phyloP scores from a whole-genome alignment of 768 basidiomycete genomes.

The Daedaleopsis nitida region DNA sequence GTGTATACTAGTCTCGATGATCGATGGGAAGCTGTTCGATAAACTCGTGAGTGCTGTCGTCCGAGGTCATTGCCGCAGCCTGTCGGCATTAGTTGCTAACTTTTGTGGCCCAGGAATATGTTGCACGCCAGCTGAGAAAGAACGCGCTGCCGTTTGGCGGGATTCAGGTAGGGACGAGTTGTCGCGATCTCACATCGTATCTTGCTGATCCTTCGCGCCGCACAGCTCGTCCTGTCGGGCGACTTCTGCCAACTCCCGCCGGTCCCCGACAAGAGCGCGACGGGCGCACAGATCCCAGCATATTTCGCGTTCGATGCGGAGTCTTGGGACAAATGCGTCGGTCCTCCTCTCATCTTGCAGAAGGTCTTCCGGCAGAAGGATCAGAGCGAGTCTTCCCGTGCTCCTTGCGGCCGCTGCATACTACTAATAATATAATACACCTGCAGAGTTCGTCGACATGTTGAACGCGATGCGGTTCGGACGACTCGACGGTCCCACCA shows the following conservation, averaged over 20 bases:
- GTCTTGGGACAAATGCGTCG: constrained; percentile 71
- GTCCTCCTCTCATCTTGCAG: constrained; percentile 53
- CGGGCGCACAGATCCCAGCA: constrained; percentile 48
- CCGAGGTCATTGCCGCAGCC: constrained; percentile 18
- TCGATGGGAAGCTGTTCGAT: constrained; percentile 79
- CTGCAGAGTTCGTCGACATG: constrained; percentile 70
- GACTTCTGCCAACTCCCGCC: constrained; percentile 94
- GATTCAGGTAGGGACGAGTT: constrained; percentile 61
- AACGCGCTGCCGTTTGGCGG: constrained; percentile 74
- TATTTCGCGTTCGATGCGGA: constrained; percentile 82
- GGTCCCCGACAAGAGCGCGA: constrained; percentile 50
- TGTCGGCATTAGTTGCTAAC: too few relatives aligned
- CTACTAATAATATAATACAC: neutral
- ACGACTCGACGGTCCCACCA: constrained; percentile 45
- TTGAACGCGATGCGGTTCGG: constrained; percentile 89
- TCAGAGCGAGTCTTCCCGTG: constrained; percentile 47
- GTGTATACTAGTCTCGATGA: constrained; percentile 98
- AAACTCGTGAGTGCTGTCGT: constrained; percentile 57
- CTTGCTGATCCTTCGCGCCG: constrained; percentile 4
- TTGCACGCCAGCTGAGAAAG: constrained; percentile 61
- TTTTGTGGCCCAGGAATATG: constrained; percentile 46
- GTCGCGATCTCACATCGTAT: neutral
- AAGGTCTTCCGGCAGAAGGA: constrained; percentile 90
- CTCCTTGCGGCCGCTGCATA: neutral
- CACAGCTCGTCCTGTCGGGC: constrained; percentile 77